These are phyloP conservation scores for Ceratobasidium sp. DNA, from an alignment of 1,284 basidiomycete species.

Conservation along the genomic window DNA sequence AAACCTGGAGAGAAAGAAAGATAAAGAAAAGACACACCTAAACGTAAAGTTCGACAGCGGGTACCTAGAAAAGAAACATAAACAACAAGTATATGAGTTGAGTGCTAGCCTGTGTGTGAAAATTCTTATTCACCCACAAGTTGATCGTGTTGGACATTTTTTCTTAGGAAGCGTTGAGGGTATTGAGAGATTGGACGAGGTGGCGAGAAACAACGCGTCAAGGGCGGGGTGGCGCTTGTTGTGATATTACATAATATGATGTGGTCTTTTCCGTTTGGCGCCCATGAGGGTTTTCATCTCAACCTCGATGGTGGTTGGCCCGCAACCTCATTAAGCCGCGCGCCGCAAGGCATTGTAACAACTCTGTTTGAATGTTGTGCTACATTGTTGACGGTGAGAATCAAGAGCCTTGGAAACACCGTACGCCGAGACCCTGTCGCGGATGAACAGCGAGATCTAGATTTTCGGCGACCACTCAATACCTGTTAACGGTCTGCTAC, in stretches of 20 bases:
- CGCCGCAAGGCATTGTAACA: too few relatives aligned
- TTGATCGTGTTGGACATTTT: conserved; percentile 84
- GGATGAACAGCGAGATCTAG: too few relatives aligned
- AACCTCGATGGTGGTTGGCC: neutral
- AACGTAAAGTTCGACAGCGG: conserved; percentile 92
- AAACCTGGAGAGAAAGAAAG: neutral
- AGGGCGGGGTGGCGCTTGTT: conserved; percentile 14
- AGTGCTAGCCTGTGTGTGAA: too few relatives aligned
- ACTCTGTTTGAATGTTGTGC: too few relatives aligned
- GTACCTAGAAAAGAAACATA: conserved; percentile 70
- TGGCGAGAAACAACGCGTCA: conserved; percentile 45
- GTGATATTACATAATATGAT: conserved; percentile 24
- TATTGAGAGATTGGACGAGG: neutral
- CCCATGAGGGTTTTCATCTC: neutral
- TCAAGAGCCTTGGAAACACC: too few relatives aligned
- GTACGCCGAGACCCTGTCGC: too few relatives aligned
- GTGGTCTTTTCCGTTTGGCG: neutral
- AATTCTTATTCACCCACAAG: conserved; percentile 65
- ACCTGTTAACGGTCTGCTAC: too few relatives aligned
- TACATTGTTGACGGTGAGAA: too few relatives aligned
- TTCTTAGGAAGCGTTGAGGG: too few relatives aligned
- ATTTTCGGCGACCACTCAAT: too few relatives aligned
- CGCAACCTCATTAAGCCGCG: too few relatives aligned
- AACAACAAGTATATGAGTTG: too few relatives aligned
- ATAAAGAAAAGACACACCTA: conserved; percentile 65